Conservation (phyloP, 495 filamentous ascomycete genomes). For the Talaromyces stipitatus region DNA sequence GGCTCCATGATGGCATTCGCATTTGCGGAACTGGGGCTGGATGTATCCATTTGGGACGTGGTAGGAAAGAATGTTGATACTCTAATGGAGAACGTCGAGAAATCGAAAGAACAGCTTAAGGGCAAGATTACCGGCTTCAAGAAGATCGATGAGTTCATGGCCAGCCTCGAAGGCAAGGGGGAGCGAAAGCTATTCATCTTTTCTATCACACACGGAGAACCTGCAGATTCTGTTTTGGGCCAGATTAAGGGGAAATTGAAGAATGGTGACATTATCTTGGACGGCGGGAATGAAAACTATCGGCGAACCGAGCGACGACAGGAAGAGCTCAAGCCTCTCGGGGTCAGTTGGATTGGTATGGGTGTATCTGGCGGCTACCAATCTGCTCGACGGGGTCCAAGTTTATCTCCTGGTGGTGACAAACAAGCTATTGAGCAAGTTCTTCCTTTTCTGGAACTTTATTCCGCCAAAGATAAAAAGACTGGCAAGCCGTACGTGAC, state of each 20-base stretch:
- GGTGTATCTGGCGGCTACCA: conserved; percentile 68
- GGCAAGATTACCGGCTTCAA: conserved; percentile 29
- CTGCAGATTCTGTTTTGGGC: conserved; percentile 57
- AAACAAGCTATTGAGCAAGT: conserved; percentile 48
- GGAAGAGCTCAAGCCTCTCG: conserved; percentile 42
- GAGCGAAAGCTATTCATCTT: conserved; percentile 52
- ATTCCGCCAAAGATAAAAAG: conserved; percentile 52
- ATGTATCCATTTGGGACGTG: conserved; percentile 56
- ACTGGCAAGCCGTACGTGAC: conserved; percentile 55
- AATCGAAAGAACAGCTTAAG: conserved; percentile 12
- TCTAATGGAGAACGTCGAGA: conserved; percentile 15
- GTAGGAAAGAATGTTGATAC: conserved; percentile 40
- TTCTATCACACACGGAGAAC: conserved; percentile 60
- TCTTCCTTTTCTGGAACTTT: conserved; percentile 54
- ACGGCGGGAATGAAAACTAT: conserved; percentile 66
- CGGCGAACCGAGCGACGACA: conserved; percentile 59
- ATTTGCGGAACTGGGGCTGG: conserved; percentile 52
- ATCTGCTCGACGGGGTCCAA: conserved; percentile 55
- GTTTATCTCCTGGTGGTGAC: conserved; percentile 59
- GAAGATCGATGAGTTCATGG: conserved; percentile 31
- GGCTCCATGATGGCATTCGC: conserved; percentile 58
- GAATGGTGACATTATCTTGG: conserved; percentile 61
- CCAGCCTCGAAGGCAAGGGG: conserved; percentile 26
- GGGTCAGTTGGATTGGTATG: conserved; percentile 58
- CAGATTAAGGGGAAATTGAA: conserved; percentile 48